Evolutionary conservation across 352 stramenopile genomes (phyloP), one percentile per base, ranked within the genome.

Genomic region (Phytophthora syringae): DNA sequence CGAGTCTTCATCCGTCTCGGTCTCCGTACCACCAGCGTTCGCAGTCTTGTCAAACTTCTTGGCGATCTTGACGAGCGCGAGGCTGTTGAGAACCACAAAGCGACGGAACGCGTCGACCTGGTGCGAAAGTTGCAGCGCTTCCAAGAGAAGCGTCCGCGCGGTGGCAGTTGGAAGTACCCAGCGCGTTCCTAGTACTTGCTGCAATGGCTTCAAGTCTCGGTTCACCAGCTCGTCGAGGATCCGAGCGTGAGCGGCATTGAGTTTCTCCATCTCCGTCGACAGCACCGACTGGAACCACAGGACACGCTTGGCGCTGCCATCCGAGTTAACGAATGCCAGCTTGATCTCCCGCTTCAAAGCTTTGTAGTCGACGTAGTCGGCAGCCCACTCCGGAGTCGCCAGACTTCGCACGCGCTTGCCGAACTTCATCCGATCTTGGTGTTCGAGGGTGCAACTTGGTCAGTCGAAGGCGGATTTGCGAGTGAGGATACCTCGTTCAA

Each of bases 361-460:
- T 67, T 94, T 94, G 80, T 94, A 94, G 74, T 94, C 82, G 12
- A 94, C 81, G 69, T 92, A 94, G 70, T 86, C 80, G 55, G 51
- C 36, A 13, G 72, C 74, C 85, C 85, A 94, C 18, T 82, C 72
- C 16, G 75, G 69, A 24, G 76, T 77, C 48, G 76, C 77, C 30
- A 94, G 76, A 34, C 75, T 83, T 21, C 85, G 85, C 69, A 92
- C 86, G 47, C 85, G 85, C 63, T 94, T 94, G 72, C 85, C 85
- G 47, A 94, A 94, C 76, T 94, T 94, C 83, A 94, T 94, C 13
- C 12, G 32, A 16, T 62, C 25, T 45, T 21, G 32, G 20, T 25
- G 52, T 50, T 7, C 21, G 34, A 21, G 9, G 21, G 22, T 18
- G 22, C 12, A 27, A 36, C 60, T 50, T 58, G 62, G 18, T 34